phyloP scores from a whole-genome alignment of 179 eudicot genomes.

The Amaranthus tricolor region DNA sequence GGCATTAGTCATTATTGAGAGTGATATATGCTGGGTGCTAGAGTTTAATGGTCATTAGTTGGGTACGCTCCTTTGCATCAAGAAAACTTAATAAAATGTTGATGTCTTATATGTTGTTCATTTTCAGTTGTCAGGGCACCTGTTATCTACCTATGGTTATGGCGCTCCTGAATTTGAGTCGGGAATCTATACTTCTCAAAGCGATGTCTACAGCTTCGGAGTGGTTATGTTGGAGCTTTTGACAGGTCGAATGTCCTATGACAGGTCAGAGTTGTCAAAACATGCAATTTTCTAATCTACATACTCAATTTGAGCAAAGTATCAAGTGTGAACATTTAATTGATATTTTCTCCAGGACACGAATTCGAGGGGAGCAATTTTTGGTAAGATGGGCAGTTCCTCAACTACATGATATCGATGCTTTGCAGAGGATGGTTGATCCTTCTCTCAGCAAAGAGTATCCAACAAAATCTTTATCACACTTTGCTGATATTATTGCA shows the following conservation, averaged over 20 bases:
- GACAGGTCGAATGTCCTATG: conserved; percentile 88
- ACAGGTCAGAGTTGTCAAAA: conserved; percentile 49
- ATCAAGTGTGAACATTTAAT: not conserved
- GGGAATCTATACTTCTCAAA: conserved; percentile 73
- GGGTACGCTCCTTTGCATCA: not conserved
- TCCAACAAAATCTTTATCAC: conserved; percentile 67
- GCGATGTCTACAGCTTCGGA: conserved; percentile 97
- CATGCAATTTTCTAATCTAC: not conserved
- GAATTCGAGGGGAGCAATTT: conserved; percentile 70
- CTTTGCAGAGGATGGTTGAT: conserved; percentile 82
- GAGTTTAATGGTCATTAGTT: no score
- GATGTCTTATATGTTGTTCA: conserved; percentile 1
- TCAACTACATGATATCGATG: conserved; percentile 87
- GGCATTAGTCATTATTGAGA: no score
- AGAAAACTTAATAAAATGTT: not conserved
- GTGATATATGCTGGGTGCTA: no score
- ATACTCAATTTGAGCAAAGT: not conserved
- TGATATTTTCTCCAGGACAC: conserved; percentile 39
- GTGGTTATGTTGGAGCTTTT: conserved; percentile 49
- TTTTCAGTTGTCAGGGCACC: conserved; percentile 85
- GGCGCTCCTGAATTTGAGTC: conserved; percentile 98
- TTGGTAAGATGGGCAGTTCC: conserved; percentile 86
- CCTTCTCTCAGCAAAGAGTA: conserved; percentile 62
- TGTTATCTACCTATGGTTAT: conserved; percentile 78
- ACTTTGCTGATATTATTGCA: conserved; percentile 71